phyloP scores from a whole-genome alignment of 2,329 filamentous ascomycete species.

The Paraphoma chrysanthemicola region DNA sequence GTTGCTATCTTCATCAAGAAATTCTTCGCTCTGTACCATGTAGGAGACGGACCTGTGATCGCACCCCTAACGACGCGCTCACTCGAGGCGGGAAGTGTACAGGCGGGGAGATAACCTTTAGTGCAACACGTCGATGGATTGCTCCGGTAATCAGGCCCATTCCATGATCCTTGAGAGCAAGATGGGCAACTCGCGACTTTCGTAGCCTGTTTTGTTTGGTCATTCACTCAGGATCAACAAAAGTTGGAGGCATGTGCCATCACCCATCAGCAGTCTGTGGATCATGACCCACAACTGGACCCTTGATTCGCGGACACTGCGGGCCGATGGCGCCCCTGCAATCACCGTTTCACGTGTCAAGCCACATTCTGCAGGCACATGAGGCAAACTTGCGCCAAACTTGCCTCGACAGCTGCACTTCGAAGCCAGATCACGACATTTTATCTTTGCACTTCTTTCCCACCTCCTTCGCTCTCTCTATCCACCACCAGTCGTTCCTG shows the following conservation, averaged over 20 bases:
- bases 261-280: background rate
- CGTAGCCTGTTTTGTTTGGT: no score
- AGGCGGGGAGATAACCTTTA: no score
- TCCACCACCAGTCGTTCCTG: background rate
- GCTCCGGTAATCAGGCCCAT: no score
- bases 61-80: no score
- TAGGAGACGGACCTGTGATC: no score
- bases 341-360: conserved; percentile 20
- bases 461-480: background rate
- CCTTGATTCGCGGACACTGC: background rate
- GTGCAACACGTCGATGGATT: no score
- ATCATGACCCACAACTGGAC: background rate
- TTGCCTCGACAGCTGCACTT: background rate
- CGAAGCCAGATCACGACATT: background rate
- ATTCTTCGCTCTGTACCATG: no score
- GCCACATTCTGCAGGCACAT: conserved; percentile 5
- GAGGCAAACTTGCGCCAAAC: conserved; percentile 3
- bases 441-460: background rate
- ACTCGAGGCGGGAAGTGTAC: no score
- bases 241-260: background rate
- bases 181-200: no score
- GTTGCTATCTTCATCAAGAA: no score
- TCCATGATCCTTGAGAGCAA: no score
- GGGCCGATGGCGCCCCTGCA: background rate
- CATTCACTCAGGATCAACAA: no score